Conservation (phyloP, 352 stramenopile genomes). For the Globisporangium recalcitrans region DNA sequence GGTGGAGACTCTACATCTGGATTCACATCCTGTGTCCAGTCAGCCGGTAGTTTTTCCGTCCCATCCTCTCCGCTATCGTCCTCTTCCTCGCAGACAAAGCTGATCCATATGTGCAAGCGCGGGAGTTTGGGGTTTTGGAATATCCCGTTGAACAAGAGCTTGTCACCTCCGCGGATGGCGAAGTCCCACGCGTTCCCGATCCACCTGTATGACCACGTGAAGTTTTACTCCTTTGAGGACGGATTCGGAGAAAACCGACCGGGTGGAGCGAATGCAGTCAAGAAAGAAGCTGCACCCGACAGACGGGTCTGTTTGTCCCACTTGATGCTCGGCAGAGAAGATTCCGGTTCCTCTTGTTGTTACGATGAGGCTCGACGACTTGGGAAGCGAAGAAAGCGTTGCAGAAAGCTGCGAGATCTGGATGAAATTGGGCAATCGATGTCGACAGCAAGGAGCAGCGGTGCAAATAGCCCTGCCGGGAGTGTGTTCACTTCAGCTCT, state of each 20-base stretch:
- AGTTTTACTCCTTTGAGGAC: slow-evolving; percentile 25
- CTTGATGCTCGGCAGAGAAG: slow-evolving; percentile 39
- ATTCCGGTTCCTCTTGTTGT: slow-evolving; percentile 26
- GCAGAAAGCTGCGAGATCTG: slow-evolving; percentile 5
- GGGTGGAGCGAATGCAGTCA: neutral
- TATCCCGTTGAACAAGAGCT: slow-evolving; percentile 22
- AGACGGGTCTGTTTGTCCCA: slow-evolving; percentile 29
- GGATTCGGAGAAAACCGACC: slow-evolving; percentile 17
- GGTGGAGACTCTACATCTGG: slow-evolving; percentile 17
- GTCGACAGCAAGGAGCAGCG: neutral
- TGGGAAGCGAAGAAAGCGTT: slow-evolving; percentile 24
- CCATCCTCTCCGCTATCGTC: slow-evolving; percentile 13
- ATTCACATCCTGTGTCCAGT: slow-evolving; percentile 45
- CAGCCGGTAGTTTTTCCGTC: slow-evolving; percentile 18
- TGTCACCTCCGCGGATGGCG: slow-evolving; percentile 22
- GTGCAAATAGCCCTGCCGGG: slow-evolving; percentile 13
- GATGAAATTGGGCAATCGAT: neutral
- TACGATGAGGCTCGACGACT: slow-evolving; percentile 26
- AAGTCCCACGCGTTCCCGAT: slow-evolving; percentile 12
- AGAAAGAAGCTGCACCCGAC: neutral
- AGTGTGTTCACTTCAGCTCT: slow-evolving; percentile 18
- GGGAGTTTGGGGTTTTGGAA: slow-evolving; percentile 55
- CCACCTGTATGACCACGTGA: slow-evolving; percentile 23
- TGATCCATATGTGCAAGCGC: slow-evolving; percentile 54
- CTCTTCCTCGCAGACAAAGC: slow-evolving; percentile 11